Base-by-base conservation (phyloP, 805 yeast species). In the Candida hispaniensis region DNA sequence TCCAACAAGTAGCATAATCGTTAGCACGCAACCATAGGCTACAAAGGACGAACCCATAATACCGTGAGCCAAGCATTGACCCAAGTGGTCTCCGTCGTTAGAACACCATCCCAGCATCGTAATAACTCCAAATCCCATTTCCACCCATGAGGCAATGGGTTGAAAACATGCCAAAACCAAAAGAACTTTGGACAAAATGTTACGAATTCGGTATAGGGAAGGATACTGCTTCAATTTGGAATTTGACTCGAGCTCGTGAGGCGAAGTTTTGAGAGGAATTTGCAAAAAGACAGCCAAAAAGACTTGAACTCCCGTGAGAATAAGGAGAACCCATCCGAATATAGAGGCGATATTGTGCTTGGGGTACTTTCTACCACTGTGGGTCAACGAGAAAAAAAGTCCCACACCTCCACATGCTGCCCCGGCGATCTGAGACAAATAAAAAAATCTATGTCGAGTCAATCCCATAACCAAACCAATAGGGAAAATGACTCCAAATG, bases 51-150 rank as follows among this genome's bases (percentile, higher is more conserved):
- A 69, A 0, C 97, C 97, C 97, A 88, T 88, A 41, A 88, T 81
- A 4, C 95, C 96, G 54, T 88, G 97, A 0, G 97, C 97, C 24
- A 85, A 70, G 55, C 97, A 88, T 58, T 88, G 97, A 14, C 97
- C 97, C 0, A 93, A 75, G 48, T 81, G 91, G 20, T 55, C 64
- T 19, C 49, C 59, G n/a, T n/a, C n/a, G 9, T 13, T 6, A 47
- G 82, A 74, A 58, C 97, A 88, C 56, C 85, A 88, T 2, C 94
- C 95, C 44, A 82, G 71, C 43, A 85, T 51, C 1, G 94, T 79
- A 27, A 81, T 76, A 5, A 88, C 82, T 0, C 93, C 88, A 59
- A 88, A 59, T 34, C 85, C 74, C 18, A 71, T 68, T 44, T 81
- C 74, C 7, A 85, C 76, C 79, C 93, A 82, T 6, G 93, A 91